Percentiles rank a stretch among this genome's conserved stretches.
Conservation (phyloP, 257 asterid genomes). For the Misopates orontium region DNA sequence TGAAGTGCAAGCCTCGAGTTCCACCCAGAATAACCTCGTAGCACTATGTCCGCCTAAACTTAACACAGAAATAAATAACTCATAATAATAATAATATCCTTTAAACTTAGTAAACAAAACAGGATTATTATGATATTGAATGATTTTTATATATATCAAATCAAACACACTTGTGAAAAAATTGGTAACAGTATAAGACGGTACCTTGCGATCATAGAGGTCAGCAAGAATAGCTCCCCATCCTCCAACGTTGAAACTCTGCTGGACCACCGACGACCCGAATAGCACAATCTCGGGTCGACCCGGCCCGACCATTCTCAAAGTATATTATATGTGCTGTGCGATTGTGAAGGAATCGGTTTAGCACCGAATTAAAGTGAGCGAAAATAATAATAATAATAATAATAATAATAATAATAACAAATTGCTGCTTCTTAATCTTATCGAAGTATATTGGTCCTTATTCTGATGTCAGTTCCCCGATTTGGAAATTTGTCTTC, state of each 20-base stretch:
- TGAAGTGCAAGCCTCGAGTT: conserved; percentile 75
- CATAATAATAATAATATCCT: neutral
- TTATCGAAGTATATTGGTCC: too few relatives aligned
- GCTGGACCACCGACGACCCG: conserved; percentile 70
- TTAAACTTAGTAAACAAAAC: neutral
- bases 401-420: too few relatives aligned
- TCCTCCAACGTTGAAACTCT: conserved; percentile 35
- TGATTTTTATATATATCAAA: too few relatives aligned
- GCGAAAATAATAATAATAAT: too few relatives aligned
- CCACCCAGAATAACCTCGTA: conserved; percentile 91
- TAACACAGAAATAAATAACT: neutral
- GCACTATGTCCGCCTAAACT: conserved; percentile 65
- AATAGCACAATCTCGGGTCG: conserved; percentile 58
- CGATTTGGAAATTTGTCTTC: too few relatives aligned
- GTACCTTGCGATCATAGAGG: conserved; percentile 4
- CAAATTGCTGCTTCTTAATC: too few relatives aligned
- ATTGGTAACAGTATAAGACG: too few relatives aligned
- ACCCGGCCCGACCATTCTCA: conserved; percentile 50
- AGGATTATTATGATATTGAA: neutral
- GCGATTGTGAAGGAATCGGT: too few relatives aligned
- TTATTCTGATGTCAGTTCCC: too few relatives aligned
- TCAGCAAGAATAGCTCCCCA: conserved; percentile 11
- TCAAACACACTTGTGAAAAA: too few relatives aligned
- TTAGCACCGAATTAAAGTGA: too few relatives aligned
- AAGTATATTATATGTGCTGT: too few relatives aligned